A percentile compares a stretch with the other conserved stretches of the same genome.
phyloP scores from a whole-genome alignment of 306 rosid species.

The Sophora flavescens region DNA sequence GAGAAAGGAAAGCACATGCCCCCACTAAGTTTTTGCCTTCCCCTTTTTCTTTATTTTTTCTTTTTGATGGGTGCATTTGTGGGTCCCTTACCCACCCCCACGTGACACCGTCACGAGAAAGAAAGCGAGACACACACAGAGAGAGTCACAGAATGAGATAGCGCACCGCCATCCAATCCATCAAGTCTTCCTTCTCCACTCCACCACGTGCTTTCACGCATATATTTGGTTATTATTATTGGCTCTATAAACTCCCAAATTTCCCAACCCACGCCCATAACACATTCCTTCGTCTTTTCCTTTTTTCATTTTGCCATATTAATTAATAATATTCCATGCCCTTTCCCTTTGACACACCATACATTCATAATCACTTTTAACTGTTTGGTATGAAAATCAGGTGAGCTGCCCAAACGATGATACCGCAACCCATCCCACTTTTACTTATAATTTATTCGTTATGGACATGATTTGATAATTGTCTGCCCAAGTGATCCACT shows the following conservation, averaged over 20 bases:
- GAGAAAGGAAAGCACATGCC: constrained; percentile 70
- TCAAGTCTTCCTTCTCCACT: constrained; percentile 37
- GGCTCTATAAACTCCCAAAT: constrained; percentile 32
- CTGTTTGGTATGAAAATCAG: constrained; percentile 15
- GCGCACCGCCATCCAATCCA: constrained; percentile 53
- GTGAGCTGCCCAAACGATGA: background rate
- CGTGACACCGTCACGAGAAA: constrained; percentile 92
- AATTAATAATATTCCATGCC: background rate
- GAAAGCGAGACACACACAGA: constrained; percentile 43
- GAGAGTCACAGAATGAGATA: constrained; percentile 36
- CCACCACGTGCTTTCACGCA: constrained; percentile 68
- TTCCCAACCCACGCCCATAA: constrained; percentile 22
- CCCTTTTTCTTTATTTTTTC: background rate
- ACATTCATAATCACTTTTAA: background rate
- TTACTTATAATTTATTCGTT: background rate
- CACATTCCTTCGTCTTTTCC: background rate
- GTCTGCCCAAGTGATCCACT: constrained; percentile 8
- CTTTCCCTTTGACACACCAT: background rate
- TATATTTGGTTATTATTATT: constrained; percentile 32
- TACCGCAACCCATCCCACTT: background rate
- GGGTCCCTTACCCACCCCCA: constrained; percentile 69
- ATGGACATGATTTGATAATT: constrained; percentile 1
- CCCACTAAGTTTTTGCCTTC: constrained; percentile 52
- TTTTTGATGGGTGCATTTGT: constrained; percentile 39
- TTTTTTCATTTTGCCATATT: background rate